phyloP scores from a whole-genome alignment of 805 yeast species.

The Pichia paraexigua region DNA sequence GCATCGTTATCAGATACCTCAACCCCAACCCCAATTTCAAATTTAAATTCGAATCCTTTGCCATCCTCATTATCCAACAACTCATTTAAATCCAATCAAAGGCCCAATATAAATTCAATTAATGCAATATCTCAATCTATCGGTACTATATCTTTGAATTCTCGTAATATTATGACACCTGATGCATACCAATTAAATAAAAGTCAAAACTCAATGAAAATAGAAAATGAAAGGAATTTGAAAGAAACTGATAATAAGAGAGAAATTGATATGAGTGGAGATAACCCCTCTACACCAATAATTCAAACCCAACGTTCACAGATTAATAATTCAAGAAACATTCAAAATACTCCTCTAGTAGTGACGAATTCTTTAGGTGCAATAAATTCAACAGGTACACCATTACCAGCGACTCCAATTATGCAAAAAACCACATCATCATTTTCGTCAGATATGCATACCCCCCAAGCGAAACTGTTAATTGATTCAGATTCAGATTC shows the following conservation, averaged over 20 bases:
- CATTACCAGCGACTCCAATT: neutral
- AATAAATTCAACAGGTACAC: neutral
- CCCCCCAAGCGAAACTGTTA: neutral
- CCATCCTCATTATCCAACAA: neutral
- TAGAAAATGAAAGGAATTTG: neutral
- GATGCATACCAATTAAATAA: neutral
- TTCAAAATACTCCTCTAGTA: neutral
- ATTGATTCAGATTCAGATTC: constrained; percentile 15
- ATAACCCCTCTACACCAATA: neutral
- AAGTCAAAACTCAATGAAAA: neutral
- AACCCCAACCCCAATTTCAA: neutral
- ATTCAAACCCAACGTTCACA: neutral
- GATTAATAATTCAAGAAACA: neutral
- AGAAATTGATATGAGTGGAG: neutral
- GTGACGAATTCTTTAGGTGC: neutral
- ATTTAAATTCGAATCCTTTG: neutral
- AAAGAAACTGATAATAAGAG: neutral
- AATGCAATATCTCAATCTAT: neutral
- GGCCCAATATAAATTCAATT: neutral
- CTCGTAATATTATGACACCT: neutral
- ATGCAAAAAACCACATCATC: neutral
- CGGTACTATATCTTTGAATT: neutral
- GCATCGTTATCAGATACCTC: neutral
- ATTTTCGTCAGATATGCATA: neutral
- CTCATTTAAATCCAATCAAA: neutral